These are phyloP conservation scores for Cyberlindnera nakhonratchasimensis DNA, from an alignment of 805 yeast species.

Conservation along the genomic window DNA sequence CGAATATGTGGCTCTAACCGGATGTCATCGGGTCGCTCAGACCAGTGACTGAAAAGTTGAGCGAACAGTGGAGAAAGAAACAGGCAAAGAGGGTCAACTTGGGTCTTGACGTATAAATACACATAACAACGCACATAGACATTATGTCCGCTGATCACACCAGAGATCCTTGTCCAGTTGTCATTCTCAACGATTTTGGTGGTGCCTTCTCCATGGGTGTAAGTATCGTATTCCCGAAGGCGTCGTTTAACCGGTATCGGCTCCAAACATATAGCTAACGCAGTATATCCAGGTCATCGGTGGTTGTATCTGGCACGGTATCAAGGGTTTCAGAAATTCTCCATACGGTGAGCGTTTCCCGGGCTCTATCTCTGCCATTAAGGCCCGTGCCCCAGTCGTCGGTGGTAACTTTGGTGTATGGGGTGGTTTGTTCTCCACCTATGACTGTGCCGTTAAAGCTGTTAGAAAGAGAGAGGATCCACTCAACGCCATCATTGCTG, in stretches of 20 bases:
- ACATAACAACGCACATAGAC: not conserved
- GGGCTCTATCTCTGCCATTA: constrained; percentile 87
- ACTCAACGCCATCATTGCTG: constrained; percentile 96
- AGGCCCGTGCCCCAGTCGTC: constrained; percentile 95
- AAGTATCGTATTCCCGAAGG: constrained; percentile 7
- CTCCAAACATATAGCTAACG: not conserved
- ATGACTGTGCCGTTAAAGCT: constrained; percentile 93
- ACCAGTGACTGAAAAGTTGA: not conserved
- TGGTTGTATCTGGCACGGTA: constrained; percentile 98
- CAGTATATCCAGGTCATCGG: constrained; percentile 53
- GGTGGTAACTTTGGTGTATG: constrained; percentile 99
- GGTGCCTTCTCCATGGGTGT: constrained; percentile 99
- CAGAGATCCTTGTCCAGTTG: constrained; percentile 98
- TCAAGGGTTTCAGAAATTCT: constrained; percentile 97
- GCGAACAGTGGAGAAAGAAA: not conserved
- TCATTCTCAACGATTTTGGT: constrained; percentile 94
- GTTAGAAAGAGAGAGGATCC: constrained; percentile 98
- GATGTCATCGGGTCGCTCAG: no score
- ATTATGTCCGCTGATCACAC: constrained; percentile 91
- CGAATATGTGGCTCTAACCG: no score
- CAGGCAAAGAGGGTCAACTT: not conserved
- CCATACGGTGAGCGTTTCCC: constrained; percentile 93
- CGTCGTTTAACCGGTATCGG: not conserved
- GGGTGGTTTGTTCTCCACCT: constrained; percentile 97
- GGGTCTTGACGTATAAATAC: not conserved